Conservation (phyloP, 116 monocot genomes). For the Posidonia oceanica region DNA sequence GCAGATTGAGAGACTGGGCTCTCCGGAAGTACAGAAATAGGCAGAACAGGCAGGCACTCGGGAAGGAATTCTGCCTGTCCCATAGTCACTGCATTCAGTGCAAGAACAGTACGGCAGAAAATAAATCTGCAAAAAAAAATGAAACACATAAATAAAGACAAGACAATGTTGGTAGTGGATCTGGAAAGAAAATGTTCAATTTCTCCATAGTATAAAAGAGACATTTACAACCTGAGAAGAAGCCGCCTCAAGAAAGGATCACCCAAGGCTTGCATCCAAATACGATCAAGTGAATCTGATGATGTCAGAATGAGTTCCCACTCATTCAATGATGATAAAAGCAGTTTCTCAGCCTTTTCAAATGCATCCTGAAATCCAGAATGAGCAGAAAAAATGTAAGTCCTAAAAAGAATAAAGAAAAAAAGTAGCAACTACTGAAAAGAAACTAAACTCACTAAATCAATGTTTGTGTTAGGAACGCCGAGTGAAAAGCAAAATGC, state of each 20-base stretch:
- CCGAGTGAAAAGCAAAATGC: conserved; percentile 65
- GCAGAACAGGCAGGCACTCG: conserved; percentile 51
- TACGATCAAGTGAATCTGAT: conserved; percentile 52
- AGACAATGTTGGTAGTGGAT: neutral
- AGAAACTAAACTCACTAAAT: conserved; percentile 29
- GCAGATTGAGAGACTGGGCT: conserved; percentile 27
- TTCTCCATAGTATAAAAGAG: too few species aligned
- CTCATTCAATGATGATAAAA: conserved; percentile 44
- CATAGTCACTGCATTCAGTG: conserved; percentile 27
- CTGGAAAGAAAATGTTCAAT: neutral
- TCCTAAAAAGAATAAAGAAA: neutral
- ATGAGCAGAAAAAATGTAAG: neutral
- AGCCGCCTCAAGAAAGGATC: conserved; percentile 86
- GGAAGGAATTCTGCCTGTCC: conserved; percentile 43
- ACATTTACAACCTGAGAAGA: conserved; percentile 53
- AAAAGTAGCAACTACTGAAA: neutral
- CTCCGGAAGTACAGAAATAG: conserved; percentile 41
- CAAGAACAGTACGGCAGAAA: conserved; percentile 59
- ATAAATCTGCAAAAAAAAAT: conserved; percentile 50
- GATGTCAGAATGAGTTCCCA: conserved; percentile 34
- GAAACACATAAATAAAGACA: neutral
- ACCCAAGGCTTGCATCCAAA: conserved; percentile 71
- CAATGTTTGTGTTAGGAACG: conserved; percentile 30
- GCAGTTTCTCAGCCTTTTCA: conserved; percentile 57
- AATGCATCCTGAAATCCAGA: conserved; percentile 51